Conservation (phyloP, 2,329 filamentous ascomycete species). For the Xylariaceae sp. region DNA sequence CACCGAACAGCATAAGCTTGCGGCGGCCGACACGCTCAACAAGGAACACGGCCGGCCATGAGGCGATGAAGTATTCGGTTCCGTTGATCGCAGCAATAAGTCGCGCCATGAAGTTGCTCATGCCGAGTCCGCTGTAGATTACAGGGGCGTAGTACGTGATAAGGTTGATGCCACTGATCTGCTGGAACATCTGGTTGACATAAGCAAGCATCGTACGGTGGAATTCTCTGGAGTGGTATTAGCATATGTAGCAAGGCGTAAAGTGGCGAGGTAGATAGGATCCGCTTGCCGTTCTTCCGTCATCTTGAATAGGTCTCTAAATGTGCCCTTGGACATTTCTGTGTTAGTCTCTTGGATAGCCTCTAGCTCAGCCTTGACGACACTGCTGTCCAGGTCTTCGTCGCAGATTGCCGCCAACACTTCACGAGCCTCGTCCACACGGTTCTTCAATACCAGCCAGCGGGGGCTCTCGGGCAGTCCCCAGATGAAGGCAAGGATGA, state of each 20-base stretch:
- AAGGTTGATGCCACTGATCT: constrained; percentile 35
- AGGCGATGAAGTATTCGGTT: constrained; percentile 43
- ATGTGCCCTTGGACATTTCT: constrained; percentile 49
- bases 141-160: constrained; percentile 40
- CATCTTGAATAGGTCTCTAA: constrained; percentile 52
- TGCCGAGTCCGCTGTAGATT: constrained; percentile 43
- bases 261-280: too few species aligned
- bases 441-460: constrained; percentile 37
- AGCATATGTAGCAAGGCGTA: constrained; percentile 5
- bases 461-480: constrained; percentile 44
- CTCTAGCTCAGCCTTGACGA: constrained; percentile 46
- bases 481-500: constrained; percentile 47
- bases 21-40: constrained; percentile 61
- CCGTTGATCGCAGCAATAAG: constrained; percentile 48
- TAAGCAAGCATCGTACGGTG: constrained; percentile 48
- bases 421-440: constrained; percentile 34
- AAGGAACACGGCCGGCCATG: constrained; percentile 53
- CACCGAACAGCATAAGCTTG: constrained; percentile 64
- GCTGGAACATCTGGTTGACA: constrained; percentile 51
- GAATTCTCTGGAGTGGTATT: constrained; percentile 30
- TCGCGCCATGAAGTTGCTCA: constrained; percentile 47
- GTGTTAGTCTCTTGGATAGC: constrained; percentile 56
- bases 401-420: constrained; percentile 35
- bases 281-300: constrained; percentile 36
- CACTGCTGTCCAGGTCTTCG: constrained; percentile 36